These are phyloP conservation scores for Wickerhamiella spandovensis DNA, from an alignment of 805 yeast species.

Conservation along the genomic window DNA sequence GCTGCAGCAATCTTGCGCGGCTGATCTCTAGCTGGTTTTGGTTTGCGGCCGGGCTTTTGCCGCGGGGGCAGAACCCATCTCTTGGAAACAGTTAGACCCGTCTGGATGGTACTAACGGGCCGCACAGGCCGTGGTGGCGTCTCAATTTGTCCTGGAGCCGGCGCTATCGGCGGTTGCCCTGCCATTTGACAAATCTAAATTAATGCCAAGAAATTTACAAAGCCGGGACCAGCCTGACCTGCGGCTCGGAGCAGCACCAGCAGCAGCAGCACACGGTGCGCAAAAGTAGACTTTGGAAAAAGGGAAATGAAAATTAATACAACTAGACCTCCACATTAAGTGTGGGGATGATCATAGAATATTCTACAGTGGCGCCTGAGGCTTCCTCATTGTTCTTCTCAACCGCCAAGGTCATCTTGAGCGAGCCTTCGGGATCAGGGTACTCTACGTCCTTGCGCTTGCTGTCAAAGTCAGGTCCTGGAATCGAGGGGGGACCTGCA, in stretches of 20 bases:
- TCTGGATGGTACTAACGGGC: not conserved
- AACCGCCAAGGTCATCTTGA: conserved; percentile 60
- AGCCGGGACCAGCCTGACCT: no score
- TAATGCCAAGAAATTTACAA: not conserved
- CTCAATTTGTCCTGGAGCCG: conserved; percentile 3
- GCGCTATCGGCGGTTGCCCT: conserved; percentile 5
- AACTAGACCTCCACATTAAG: not conserved
- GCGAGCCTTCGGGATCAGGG: conserved; percentile 41
- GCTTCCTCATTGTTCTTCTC: conserved; percentile 44
- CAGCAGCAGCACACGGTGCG: no score
- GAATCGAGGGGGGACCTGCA: not conserved
- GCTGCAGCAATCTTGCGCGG: conserved; percentile 19
- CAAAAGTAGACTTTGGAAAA: not conserved
- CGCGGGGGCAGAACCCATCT: conserved; percentile 84
- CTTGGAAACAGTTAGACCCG: conserved; percentile 39
- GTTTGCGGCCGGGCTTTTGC: conserved; percentile 62
- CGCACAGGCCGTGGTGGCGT: not conserved
- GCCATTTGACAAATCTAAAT: not conserved
- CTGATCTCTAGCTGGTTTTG: conserved; percentile 69
- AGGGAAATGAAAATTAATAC: not conserved
- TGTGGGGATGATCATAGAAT: conserved; percentile 57
- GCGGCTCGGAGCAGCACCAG: no score
- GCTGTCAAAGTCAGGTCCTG: conserved; percentile 18
- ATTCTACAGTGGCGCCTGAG: conserved; percentile 44
- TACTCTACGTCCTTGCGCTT: conserved; percentile 26